phyloP scores from a whole-genome alignment of 108 stramenopile species.

The Cyclotella baltica region DNA sequence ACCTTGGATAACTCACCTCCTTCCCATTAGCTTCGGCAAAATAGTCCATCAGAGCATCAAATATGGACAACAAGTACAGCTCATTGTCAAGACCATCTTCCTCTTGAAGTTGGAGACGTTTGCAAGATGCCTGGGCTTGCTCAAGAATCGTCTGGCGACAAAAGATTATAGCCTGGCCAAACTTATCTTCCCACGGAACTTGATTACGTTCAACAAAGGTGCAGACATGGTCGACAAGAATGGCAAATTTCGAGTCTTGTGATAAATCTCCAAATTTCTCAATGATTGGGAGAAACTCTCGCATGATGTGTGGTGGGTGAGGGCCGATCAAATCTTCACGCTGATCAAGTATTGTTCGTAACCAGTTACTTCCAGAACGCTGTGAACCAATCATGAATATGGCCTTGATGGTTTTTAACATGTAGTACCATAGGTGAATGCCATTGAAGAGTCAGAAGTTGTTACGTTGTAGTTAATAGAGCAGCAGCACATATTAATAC shows the following conservation, averaged over 20 bases:
- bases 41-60: slow-evolving; percentile 46
- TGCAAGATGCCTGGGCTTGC: slow-evolving; percentile 4
- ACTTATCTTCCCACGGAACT: slow-evolving; percentile 47
- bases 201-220: slow-evolving; percentile 56
- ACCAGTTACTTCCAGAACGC: slow-evolving; percentile 42
- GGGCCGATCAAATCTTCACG: slow-evolving; percentile 39
- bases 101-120: not conserved
- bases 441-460: too few relatives aligned
- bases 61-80: slow-evolving; percentile 39
- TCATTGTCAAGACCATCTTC: slow-evolving; percentile 4
- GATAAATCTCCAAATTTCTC: slow-evolving; percentile 36
- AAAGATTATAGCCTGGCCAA: slow-evolving; percentile 31
- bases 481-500: too few relatives aligned
- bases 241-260: slow-evolving; percentile 14
- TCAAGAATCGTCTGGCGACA: slow-evolving; percentile 4
- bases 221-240: slow-evolving; percentile 54
- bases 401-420: too few relatives aligned
- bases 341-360: slow-evolving; percentile 39
- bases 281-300: slow-evolving; percentile 40
- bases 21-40: slow-evolving; percentile 45
- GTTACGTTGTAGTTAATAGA: too few relatives aligned
- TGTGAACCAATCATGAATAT: slow-evolving; percentile 7
- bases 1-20: not conserved
- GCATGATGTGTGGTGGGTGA: slow-evolving; percentile 49
- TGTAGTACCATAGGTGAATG: too few relatives aligned